phyloP scores from a whole-genome alignment of 768 basidiomycete species.

The Amanita polypyramis region DNA sequence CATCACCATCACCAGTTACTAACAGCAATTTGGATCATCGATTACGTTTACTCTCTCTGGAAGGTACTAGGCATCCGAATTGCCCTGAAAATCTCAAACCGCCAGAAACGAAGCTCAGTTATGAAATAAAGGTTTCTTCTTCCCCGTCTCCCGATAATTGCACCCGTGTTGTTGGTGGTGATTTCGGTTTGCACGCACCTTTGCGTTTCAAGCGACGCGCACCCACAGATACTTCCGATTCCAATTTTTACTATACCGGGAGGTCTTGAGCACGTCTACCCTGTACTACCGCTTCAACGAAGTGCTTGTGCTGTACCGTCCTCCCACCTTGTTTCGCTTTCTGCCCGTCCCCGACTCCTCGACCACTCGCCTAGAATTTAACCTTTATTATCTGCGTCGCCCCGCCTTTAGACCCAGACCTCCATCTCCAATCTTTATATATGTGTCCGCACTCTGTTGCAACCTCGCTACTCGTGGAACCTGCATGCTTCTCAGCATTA shows the following conservation, averaged over 20 bases:
- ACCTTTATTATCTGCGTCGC: not conserved
- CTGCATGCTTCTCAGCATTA: not conserved
- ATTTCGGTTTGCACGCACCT: constrained; percentile 3
- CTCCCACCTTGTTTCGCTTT: not conserved
- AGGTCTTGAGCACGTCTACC: not conserved
- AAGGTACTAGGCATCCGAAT: not conserved
- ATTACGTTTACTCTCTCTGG: not conserved
- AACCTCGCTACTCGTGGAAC: not conserved
- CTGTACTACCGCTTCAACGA: not conserved
- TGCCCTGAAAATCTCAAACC: constrained; percentile 3
- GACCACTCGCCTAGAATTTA: not conserved
- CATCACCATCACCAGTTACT: not conserved
- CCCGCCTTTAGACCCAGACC: not conserved
- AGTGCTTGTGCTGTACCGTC: not conserved
- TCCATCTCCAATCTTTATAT: not conserved
- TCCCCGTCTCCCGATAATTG: not conserved
- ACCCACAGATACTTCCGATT: not conserved
- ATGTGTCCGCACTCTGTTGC: not conserved
- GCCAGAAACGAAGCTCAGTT: not conserved
- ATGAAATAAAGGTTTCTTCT: not conserved
- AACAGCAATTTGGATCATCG: not conserved
- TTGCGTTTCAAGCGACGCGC: constrained; percentile 5
- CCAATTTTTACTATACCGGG: not conserved
- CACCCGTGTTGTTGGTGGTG: not conserved
- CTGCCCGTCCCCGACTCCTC: not conserved